Evolutionary conservation across 108 stramenopile genomes (phyloP).

Genomic region (Pseudonitzschia multiseries): DNA sequence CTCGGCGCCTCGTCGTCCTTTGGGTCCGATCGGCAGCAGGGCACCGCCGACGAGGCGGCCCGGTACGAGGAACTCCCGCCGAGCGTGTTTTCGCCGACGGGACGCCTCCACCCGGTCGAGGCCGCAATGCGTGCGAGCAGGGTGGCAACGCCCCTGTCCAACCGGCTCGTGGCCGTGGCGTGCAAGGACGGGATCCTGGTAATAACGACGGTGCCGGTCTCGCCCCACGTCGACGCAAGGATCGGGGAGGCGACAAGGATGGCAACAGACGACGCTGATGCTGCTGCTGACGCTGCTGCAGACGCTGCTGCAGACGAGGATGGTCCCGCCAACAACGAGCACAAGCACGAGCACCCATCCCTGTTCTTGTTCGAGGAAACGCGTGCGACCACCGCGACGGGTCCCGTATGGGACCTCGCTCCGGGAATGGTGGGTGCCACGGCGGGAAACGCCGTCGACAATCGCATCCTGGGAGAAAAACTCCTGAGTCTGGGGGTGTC

Average conservation of each 20-base stretch:
- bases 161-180: slow-evolving; percentile 50
- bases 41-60: slow-evolving; percentile 29
- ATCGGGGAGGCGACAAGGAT: slow-evolving; percentile 10
- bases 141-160: slow-evolving; percentile 24
- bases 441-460: slow-evolving; percentile 64
- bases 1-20: neutral
- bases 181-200: slow-evolving; percentile 61
- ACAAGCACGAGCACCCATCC: slow-evolving; percentile 1
- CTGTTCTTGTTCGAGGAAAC: slow-evolving; percentile 31
- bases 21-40: no score
- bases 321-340: slow-evolving; percentile 5
- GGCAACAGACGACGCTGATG: no score
- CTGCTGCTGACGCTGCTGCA: no score
- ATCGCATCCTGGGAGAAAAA: slow-evolving; percentile 27
- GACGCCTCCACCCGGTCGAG: slow-evolving; percentile 69
- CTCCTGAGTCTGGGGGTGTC: neutral
- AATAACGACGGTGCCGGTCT: slow-evolving; percentile 47
- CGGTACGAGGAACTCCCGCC: slow-evolving; percentile 57
- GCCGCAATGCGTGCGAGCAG: slow-evolving; percentile 20
- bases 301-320: no score
- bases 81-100: slow-evolving; percentile 74
- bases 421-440: slow-evolving; percentile 33
- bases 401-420: slow-evolving; percentile 6
- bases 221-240: slow-evolving; percentile 23
- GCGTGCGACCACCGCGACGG: slow-evolving; percentile 6